Evolutionary conservation across 805 yeast species (phyloP).

Genomic region (Barnettozyma sucrosica): DNA sequence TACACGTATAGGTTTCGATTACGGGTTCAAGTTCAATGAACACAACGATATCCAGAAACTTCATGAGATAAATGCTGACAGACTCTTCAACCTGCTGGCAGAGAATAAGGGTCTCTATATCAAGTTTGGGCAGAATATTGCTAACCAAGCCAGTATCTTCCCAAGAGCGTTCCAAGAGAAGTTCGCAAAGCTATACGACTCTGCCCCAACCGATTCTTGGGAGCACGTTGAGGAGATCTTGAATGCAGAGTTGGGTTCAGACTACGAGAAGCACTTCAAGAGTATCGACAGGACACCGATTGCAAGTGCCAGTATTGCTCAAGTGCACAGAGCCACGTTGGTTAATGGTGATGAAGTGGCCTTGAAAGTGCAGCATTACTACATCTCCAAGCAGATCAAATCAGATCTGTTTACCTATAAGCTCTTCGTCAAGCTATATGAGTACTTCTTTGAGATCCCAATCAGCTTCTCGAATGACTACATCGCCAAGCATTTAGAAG

Average conservation of each 20-base stretch:
- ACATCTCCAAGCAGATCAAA: slow-evolving; percentile 52
- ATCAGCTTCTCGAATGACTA: slow-evolving; percentile 49
- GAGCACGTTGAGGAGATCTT: slow-evolving; percentile 35
- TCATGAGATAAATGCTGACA: slow-evolving; percentile 53
- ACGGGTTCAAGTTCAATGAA: slow-evolving; percentile 46
- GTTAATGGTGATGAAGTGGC: slow-evolving; percentile 50
- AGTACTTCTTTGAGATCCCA: slow-evolving; percentile 58
- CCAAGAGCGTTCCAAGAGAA: slow-evolving; percentile 59
- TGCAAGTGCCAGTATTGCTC: slow-evolving; percentile 75
- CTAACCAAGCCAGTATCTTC: slow-evolving; percentile 64
- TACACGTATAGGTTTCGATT: slow-evolving; percentile 51
- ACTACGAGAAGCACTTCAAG: slow-evolving; percentile 38
- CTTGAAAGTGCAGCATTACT: slow-evolving; percentile 59
- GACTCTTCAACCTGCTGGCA: slow-evolving; percentile 39
- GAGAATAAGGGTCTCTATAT: slow-evolving; percentile 59
- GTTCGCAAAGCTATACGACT: slow-evolving; percentile 56
- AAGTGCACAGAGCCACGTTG: slow-evolving; percentile 53
- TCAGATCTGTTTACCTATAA: slow-evolving; percentile 59
- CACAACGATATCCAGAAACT: slow-evolving; percentile 43
- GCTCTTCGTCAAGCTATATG: slow-evolving; percentile 46
- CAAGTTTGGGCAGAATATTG: slow-evolving; percentile 74
- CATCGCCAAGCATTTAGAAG: slow-evolving; percentile 47
- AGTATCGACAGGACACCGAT: slow-evolving; percentile 50
- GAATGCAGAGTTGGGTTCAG: slow-evolving; percentile 34
- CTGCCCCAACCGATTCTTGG: slow-evolving; percentile 61